Base-by-base conservation (phyloP, 441 rosid genomes). In the Brassica hybrid region DNA sequence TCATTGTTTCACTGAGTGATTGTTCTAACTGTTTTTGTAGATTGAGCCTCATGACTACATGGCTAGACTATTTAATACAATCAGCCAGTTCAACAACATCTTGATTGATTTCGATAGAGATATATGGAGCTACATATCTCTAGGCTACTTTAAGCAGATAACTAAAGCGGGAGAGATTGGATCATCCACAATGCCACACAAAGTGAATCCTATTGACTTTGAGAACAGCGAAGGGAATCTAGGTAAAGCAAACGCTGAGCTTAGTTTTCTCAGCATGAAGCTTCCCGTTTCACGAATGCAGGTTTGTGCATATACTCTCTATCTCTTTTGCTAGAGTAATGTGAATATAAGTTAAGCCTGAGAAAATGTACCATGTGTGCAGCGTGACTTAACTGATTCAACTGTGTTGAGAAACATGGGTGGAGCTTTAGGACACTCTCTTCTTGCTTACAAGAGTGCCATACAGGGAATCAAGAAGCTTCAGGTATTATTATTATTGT, bases 171-270 rank as follows among this genome's bases (percentile, higher is more conserved):
- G 99, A 67, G 98, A 91, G 79, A 91, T 96, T 50, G 99, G 99
- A 52, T 96, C 97, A 7, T 96, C 98, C 32, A 96, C 97, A 7
- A 94, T 94, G 98, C 98, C 99, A 63, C 99, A 96, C 85, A 94
- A 94, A 88, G 98, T 94, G 76, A 96, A 96, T 81, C 97, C 97
- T 67, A 92, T 92, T 18, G 94, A 89, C 85, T 94, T 94, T 83
- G 99, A 94, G 79, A 94, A 94, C 73, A 96, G 98, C 19, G 98
- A 91, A 83, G 98, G 98, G 58, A 96, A 94, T 83, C 97, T 94
- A 25, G 97, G 99, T 21, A 89, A 84, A 84, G 99, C 98, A 60
- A 96, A 92, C 81, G 97, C 86, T 77, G 88, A 83, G 67, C 85
- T 96, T 52, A 78, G 86, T 70, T 89, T 74, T 78, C 88, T 91